A percentile compares a stretch with the other conserved stretches of the same genome.
Conservation (phyloP, 2,329 filamentous ascomycete species). For the Pestalotiopsis fici region DNA sequence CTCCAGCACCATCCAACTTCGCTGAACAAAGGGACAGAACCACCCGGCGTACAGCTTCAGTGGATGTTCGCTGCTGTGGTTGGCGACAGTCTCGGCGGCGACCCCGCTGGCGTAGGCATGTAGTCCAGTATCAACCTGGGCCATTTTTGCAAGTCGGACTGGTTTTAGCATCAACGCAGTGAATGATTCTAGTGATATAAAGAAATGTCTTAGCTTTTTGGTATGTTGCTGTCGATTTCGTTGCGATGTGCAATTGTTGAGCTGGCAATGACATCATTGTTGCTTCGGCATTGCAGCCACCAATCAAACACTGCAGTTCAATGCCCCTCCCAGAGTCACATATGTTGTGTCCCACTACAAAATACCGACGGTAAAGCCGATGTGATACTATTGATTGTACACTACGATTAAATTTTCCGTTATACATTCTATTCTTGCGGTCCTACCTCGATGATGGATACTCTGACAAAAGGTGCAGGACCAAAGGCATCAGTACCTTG, state of each 20-base stretch:
- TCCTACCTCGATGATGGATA: background rate
- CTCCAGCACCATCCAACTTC: constrained; percentile 71
- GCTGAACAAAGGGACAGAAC: constrained; percentile 74
- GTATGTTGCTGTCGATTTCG: background rate
- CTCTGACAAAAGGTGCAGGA: background rate
- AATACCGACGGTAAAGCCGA: background rate
- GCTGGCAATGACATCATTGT: constrained; percentile 1
- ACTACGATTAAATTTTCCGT: background rate
- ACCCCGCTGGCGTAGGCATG: constrained; percentile 47
- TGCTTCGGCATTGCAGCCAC: background rate
- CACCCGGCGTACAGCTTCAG: constrained; percentile 73
- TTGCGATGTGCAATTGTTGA: background rate
- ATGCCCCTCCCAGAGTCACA: background rate
- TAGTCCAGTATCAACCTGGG: constrained; percentile 49
- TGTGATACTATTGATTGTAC: background rate
- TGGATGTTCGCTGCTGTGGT: constrained; percentile 46
- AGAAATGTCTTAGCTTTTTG: background rate
- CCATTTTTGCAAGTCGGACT: constrained; percentile 30
- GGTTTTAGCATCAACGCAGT: background rate
- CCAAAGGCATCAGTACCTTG: background rate
- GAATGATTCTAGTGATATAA: background rate
- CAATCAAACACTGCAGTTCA: background rate
- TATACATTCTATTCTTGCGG: background rate
- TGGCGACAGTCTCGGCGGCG: constrained; percentile 46
- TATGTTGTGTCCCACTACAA: background rate